Base-by-base conservation (phyloP, 2,329 filamentous ascomycete species). In the Aspergillus bombycis region DNA sequence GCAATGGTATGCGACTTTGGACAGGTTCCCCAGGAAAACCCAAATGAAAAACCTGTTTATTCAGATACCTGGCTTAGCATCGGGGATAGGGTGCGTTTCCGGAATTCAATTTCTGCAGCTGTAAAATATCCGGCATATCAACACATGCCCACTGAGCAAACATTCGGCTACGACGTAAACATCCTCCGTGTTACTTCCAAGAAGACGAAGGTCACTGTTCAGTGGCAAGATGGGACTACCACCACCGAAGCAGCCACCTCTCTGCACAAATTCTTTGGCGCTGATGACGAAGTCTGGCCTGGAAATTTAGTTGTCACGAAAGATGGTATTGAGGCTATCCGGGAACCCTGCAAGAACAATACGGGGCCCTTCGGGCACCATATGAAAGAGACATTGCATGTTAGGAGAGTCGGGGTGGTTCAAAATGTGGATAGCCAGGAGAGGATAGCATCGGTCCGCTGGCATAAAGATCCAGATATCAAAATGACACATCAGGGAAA, bases 81-180 rank as follows among this genome's bases (percentile, higher is more conserved):
- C 32, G 83, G 83, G 19, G 79, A 83, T 43, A 75, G 77, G n/a
- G 84, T 88, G 8, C 78, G 81, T 26, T 88, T 89, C 75, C 82
- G 81, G 60, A 84, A 88, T 69, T 71, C 84, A 2, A 72, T 79
- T 2, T 79, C 71, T 45, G 85, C 85, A 7, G 79, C 80, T 28
- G 72, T 79, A 43, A 88, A 86, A 67, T 88, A 88, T 68, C 77
- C 81, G 58, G 76, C 75, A 54, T 73, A 86, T 48, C 74, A 75
- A 16, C 77, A 77, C 23, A 79, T 86, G 32, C 76, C 83, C 28
- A 74, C 80, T 11, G 79, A 79, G 3, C 77, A 83, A 26, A 82
- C 81, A 10, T 75, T 83, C 46, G 86, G 85, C 1, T 87, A 84
- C 70, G 86, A 89, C 67, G 73, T 88, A 66, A 88, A 89, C 64